Evolutionary conservation across 345 rosid genomes (phyloP).

Genomic region (Ceriops tagal): DNA sequence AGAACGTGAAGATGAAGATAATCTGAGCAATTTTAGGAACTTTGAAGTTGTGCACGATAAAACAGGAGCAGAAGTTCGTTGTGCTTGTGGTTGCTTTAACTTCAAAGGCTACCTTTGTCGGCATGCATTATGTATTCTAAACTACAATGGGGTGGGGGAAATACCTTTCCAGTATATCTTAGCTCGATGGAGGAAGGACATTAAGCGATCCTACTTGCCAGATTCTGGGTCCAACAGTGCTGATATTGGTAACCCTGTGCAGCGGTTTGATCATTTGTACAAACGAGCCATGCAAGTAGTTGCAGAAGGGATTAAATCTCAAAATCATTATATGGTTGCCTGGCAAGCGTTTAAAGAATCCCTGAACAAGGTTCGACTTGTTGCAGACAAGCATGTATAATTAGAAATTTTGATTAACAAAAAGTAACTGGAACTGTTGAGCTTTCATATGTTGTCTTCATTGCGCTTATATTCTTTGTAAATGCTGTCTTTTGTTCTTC

Average conservation of each 20-base stretch:
- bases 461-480: no score
- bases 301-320: slow-evolving; percentile 29
- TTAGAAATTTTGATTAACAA: background rate
- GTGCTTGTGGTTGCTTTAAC: slow-evolving; percentile 83
- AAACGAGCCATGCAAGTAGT: slow-evolving; percentile 33
- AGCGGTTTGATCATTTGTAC: slow-evolving; percentile 33
- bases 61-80: slow-evolving; percentile 67
- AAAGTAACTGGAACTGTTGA: no score
- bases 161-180: slow-evolving; percentile 23
- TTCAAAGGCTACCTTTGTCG: slow-evolving; percentile 78
- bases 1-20: slow-evolving; percentile 61
- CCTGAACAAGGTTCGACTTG: slow-evolving; percentile 32
- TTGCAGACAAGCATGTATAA: slow-evolving; percentile 27
- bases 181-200: slow-evolving; percentile 32
- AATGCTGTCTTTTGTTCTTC: no score
- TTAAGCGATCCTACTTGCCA: slow-evolving; percentile 22
- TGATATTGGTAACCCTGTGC: slow-evolving; percentile 29
- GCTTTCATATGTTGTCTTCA: no score
- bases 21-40: slow-evolving; percentile 52
- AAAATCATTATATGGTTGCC: slow-evolving; percentile 29
- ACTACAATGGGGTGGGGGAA: slow-evolving; percentile 26
- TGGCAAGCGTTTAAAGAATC: slow-evolving; percentile 35
- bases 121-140: slow-evolving; percentile 57
- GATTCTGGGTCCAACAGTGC: slow-evolving; percentile 23
- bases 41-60: slow-evolving; percentile 76